Base-by-base conservation (phyloP, 2,329 filamentous ascomycete species). In the Xylaria digitata region DNA sequence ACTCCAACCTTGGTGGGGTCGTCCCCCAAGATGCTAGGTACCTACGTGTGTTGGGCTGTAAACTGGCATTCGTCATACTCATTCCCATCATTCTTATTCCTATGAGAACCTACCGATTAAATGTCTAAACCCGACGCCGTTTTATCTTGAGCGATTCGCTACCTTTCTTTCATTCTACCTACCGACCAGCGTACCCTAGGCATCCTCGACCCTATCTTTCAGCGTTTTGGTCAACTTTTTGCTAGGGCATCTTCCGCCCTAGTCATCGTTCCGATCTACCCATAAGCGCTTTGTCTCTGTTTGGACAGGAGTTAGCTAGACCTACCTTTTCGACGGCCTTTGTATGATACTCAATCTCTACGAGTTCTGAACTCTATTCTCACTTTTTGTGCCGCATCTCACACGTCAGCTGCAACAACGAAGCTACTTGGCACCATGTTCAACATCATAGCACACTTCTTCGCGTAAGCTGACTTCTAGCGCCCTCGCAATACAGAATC, bases 391-490 rank as follows among this genome's bases (percentile, higher is more conserved):
- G 8, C 15, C 17, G n/a, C n/a, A 42, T 19, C 37, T 49, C 9
- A 6, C 26, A 43, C 52, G n/a, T 34, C 11, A 45, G 34, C 26
- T 43, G 42, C 53, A 15, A 52, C 6, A 37, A 50, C 61, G 21
- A 61, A 13, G 42, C 37, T 7, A 59, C 26, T 50, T 26, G 45
- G 26, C 17, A 58, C 45, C 64, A 72, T 72, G 70, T 72, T 72
- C 54, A 69, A 69, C 57, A 70, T 72, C 6, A 60, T 72, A 63
- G 70, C 70, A 55, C 62, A 72, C 50, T 71, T 71, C 62, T 67
- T 72, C 42, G 63, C 70, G 70, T 72, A 65, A 64, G 70, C 52
- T 13, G 26, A 43, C 21, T 34, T 49, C 7, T 7, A 37, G 9
- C 23, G 21, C 55, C 26, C 13, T n/a, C 42, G 40, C 30, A 4